phyloP scores from a whole-genome alignment of 805 yeast genomes.

The Cyberlindnera meyerae region DNA sequence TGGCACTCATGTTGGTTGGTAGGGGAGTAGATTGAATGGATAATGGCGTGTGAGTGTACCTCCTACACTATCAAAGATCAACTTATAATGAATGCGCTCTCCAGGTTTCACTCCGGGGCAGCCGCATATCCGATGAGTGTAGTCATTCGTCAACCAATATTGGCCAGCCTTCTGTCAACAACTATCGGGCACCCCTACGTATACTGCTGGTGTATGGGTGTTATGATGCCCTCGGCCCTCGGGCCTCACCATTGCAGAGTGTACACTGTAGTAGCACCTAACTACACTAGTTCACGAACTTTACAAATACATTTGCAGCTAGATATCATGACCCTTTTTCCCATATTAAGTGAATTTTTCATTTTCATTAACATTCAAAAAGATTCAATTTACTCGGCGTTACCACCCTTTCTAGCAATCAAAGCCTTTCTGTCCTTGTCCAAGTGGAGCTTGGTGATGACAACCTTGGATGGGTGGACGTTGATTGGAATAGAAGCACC shows the following conservation, averaged over 20 bases:
- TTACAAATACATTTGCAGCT: constrained; percentile 12
- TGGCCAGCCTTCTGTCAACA: too few species aligned
- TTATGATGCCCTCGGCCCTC: too few species aligned
- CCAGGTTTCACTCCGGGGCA: too few species aligned
- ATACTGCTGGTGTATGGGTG: too few species aligned
- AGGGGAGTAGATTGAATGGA: neutral
- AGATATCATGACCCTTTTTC: constrained; percentile 8
- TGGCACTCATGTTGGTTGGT: constrained; percentile 29
- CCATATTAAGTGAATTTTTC: neutral
- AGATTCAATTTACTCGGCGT: constrained; percentile 63
- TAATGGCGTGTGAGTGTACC: too few species aligned
- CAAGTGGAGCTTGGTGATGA: constrained; percentile 95
- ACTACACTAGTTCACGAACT: neutral
- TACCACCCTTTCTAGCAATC: constrained; percentile 97
- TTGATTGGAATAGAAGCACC: constrained; percentile 97
- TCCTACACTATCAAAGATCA: neutral
- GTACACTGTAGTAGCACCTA: neutral
- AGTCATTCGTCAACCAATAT: too few species aligned
- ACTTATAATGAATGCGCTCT: too few species aligned
- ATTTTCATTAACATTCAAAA: constrained; percentile 1
- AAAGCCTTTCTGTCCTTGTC: constrained; percentile 99
- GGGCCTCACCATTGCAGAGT: neutral
- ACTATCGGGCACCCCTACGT: too few species aligned
- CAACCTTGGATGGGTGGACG: constrained; percentile 98
- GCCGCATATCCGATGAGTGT: too few species aligned